Evolutionary conservation across 306 rosid species (phyloP), one percentile per base, ranked within the genome.

Genomic region (Senna tora): DNA sequence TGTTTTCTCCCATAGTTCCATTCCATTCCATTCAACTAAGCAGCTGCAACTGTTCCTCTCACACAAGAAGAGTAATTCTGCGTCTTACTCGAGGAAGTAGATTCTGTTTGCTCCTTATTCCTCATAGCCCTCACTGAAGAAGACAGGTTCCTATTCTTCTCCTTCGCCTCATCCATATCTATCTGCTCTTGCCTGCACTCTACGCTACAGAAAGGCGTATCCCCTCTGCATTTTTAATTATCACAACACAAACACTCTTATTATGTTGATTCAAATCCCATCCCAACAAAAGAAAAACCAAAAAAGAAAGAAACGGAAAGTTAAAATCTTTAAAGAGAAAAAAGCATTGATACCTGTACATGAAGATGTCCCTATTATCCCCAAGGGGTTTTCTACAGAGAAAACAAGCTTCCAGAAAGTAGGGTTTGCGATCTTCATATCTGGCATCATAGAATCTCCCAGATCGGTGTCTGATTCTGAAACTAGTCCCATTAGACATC

Each of bases 181-280:
- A 94, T 94, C 61, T 91, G 97, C 53, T 87, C 90, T 33, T 79
- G 75, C 73, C 98, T 89, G 74, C 98, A 94, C 77, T 91, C 96
- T 67, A 87, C 92, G 42, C 97, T 94, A 53, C 98, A 94, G 65
- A 94, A 94, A 2, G 98, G 98, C 0, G 91, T 94, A 36, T 94
- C 97, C 7, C 99, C 99, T 81, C 99, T 94, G 91, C 73, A 77
- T 39, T 63, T n/a, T n/a, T n/a, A n/a, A n/a, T n/a, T n/a, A n/a
- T 25, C 30, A 9, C 22, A 47, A 28, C 58, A 42, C 38, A 64
- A 21, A 5, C 69, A 10, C 11, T 20, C 13, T 33, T 2, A 59
- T 25, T 25, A 25, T 25, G 30, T 25, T 1, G 30, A 25, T 25
- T 3, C 30, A 5, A 36, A 36, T 5, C 39, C 39, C 0, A 36